Evolutionary conservation across 352 stramenopile genomes (phyloP), one percentile per base, ranked within the genome.

Genomic region (Phytophthora vignae): DNA sequence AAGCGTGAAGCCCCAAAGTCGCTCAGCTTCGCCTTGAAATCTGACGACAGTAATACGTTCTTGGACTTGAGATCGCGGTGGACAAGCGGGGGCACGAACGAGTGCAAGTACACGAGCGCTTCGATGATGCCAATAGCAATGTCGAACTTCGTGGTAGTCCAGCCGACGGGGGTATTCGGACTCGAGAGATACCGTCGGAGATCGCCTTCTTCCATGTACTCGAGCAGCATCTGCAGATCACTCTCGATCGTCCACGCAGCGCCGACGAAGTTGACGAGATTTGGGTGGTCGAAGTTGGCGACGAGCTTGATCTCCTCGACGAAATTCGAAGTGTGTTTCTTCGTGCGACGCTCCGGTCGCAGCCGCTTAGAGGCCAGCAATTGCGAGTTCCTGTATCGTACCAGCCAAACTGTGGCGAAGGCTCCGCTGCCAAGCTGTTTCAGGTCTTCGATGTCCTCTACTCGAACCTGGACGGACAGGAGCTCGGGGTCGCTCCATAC

Each of bases 21-120:
- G 21, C 72, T 79, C n/a, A 88, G 40, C 55, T 86, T 88, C 42
- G 78, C 77, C 36, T 60, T 58, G 52, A 67, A 67, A 2, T 67
- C 49, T 14, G 60, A 55, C 12, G 64, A 79, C n/a, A 88, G 58
- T 33, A 88, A 19, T 12, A 88, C 76, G 21, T 85, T 85, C 22
- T 79, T 77, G 3, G 71, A 82, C 73, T 83, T 88, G 19, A 88
- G 69, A 15, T 84, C 77, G 8, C 81, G 81, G 49, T 84, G 76
- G 8, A 88, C 59, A 0, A 79, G 52, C 9, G 67, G 67, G 25
- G 71, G 68, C 14, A 69, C 31, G 21, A 82, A 74, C n/a, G 73
- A 77, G 53, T 88, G 81, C 15, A 88, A 42, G 56, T 80, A 88
- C 25, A 81, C 71, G 0, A 88, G 65, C 0, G 75, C 80, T 10